Conservation (phyloP, 2,329 filamentous ascomycete species). For the Karstenula rhodostoma region DNA sequence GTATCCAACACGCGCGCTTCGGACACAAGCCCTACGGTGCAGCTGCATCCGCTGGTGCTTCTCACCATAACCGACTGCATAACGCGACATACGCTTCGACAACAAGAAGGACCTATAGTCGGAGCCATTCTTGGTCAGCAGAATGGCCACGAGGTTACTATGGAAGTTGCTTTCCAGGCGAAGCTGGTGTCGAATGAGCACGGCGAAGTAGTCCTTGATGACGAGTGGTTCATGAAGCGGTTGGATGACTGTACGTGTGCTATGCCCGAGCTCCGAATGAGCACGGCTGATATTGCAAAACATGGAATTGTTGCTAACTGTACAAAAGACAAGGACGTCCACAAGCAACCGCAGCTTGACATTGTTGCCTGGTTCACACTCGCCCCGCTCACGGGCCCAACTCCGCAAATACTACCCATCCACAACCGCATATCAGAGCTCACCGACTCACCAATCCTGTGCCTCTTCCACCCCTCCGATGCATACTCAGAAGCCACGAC, state of each 20-base stretch:
- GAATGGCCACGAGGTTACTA: constrained; percentile 86
- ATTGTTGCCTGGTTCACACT: constrained; percentile 94
- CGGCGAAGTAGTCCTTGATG: constrained; percentile 69
- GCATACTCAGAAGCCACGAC: constrained; percentile 61
- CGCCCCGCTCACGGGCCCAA: constrained; percentile 74
- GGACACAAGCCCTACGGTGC: constrained; percentile 78
- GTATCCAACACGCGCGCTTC: constrained; percentile 57
- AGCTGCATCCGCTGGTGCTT: constrained; percentile 91
- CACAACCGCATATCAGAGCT: constrained; percentile 77
- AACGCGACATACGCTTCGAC: constrained; percentile 83
- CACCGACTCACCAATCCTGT: constrained; percentile 86
- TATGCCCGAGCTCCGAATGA: not conserved
- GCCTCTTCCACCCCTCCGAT: constrained; percentile 81
- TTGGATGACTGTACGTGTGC: constrained; percentile 79
- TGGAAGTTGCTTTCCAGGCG: constrained; percentile 93
- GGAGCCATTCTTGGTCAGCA: constrained; percentile 92
- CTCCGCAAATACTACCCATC: constrained; percentile 72
- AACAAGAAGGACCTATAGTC: constrained; percentile 77
- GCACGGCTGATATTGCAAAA: not conserved
- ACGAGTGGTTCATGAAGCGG: constrained; percentile 76
- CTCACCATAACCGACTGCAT: constrained; percentile 98
- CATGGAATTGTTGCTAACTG: constrained; percentile 19
- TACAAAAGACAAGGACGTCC: constrained; percentile 79
- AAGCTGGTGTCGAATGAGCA: constrained; percentile 58
- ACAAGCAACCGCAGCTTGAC: constrained; percentile 79